These are phyloP conservation scores for Trifolium repens DNA, from an alignment of 306 rosid species.

Conservation along the genomic window DNA sequence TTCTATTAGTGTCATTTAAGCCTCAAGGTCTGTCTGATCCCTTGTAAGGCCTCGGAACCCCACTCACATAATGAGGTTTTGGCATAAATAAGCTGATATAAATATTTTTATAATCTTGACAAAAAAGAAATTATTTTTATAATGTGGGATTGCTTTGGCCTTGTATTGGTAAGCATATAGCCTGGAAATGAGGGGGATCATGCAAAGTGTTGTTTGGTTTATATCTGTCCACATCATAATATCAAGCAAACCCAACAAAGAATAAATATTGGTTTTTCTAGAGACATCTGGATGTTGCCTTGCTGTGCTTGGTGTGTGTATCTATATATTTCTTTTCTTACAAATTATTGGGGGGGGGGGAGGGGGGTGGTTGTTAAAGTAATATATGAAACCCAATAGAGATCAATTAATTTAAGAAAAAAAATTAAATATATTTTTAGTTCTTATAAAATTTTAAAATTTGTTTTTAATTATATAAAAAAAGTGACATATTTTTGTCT, in stretches of 20 bases:
- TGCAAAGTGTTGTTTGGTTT: constrained; percentile 17
- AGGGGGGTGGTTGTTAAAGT: too few relatives aligned
- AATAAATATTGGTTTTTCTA: neutral
- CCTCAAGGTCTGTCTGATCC: too few relatives aligned
- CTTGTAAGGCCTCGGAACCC: too few relatives aligned
- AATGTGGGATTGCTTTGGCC: neutral
- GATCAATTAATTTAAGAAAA: neutral
- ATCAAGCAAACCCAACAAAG: neutral
- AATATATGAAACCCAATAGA: neutral
- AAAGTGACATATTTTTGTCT: too few relatives aligned
- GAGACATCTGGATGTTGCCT: constrained; percentile 36
- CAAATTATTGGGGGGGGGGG: constrained; percentile 17
- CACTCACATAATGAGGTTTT: too few relatives aligned
- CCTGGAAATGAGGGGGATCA: constrained; percentile 1
- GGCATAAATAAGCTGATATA: too few relatives aligned
- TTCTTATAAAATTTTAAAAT: too few relatives aligned
- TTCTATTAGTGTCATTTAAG: too few relatives aligned
- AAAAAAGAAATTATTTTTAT: neutral
- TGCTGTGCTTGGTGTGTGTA: constrained; percentile 1
- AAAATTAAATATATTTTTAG: neutral
- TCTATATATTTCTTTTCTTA: neutral
- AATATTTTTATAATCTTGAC: too few relatives aligned
- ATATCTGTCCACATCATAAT: neutral
- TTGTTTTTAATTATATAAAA: too few relatives aligned
- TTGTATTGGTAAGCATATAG: neutral